Base-by-base conservation (phyloP, 2,329 filamentous ascomycete species). In the Cryphonectria nitschkei region DNA sequence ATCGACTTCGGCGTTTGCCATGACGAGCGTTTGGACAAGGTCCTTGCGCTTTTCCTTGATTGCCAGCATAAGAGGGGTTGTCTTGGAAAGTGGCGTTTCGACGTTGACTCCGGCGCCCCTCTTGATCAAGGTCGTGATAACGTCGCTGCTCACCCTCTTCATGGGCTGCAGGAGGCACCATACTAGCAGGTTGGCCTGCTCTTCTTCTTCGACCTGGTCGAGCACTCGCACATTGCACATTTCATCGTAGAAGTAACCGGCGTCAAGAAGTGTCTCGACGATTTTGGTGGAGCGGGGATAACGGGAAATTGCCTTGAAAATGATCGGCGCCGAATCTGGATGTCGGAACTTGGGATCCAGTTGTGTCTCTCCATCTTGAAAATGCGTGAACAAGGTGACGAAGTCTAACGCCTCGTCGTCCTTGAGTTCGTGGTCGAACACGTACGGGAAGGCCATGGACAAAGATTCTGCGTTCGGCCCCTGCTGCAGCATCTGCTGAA, bases 91-190 rank as follows among this genome's bases (percentile, higher is more conserved):
- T 3, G 80, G 79, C 0, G 88, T 85, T 74, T 87, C 83, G 37
- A 86, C 85, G 75, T 89, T 89, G 72, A 89, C 83, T 65, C 89
- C 89, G 68, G 87, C 88, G 65, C 85, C 76, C 73, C 83, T 76
- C 75, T 82, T 80, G n/a, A 92, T 79, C 29, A 92, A 80, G 64
- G 88, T 78, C 73, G 86, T 82, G 69, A 92, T 86, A 60, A 91
- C 80, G 5, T 81, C 77, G 46, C 86, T 88, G 77, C 88, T 90
- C 66, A 91, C 83, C 72, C 84, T 85, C 77, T 91, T 91, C 73
- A 90, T 87, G 0, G 88, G 87, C 73, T 91, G 88, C 8, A 87
- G 79, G 67, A 92, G 81, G 0, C 88, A 84, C 89, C 89, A 92
- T 66, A 86, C 80, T 9, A 92, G 79, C 2, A 90, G 80, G 1